These are phyloP conservation scores for Gossypium anomalum DNA, from an alignment of 345 rosid species.

Conservation along the genomic window DNA sequence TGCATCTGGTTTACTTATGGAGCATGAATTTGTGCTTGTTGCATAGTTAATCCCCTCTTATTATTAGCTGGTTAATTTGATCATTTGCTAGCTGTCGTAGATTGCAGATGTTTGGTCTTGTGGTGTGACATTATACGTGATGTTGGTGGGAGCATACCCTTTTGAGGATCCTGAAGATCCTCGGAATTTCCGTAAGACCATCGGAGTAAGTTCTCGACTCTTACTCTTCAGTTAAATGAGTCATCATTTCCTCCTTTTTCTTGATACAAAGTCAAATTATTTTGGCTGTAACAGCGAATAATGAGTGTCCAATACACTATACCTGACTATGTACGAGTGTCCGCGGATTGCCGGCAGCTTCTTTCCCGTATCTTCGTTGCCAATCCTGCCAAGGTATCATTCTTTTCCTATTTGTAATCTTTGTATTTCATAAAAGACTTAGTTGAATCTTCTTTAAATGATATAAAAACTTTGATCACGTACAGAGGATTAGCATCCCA, in stretches of 20 bases:
- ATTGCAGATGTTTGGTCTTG: slow-evolving; percentile 81
- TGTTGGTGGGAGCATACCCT: slow-evolving; percentile 75
- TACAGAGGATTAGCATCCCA: slow-evolving; percentile 57
- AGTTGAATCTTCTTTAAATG: background rate
- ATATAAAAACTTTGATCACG: background rate
- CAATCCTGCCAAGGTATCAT: slow-evolving; percentile 53
- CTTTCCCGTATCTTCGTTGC: slow-evolving; percentile 64
- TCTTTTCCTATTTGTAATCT: background rate
- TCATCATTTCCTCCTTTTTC: background rate
- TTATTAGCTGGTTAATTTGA: background rate
- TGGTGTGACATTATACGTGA: slow-evolving; percentile 71
- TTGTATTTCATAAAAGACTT: background rate
- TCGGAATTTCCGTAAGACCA: slow-evolving; percentile 63
- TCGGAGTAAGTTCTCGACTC: slow-evolving; percentile 38
- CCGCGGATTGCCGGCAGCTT: slow-evolving; percentile 54
- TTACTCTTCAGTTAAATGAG: background rate
- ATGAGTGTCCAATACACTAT: slow-evolving; percentile 56
- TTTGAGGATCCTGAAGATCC: slow-evolving; percentile 81
- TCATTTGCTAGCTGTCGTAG: slow-evolving; percentile 16
- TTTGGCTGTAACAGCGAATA: slow-evolving; percentile 43
- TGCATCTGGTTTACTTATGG: background rate
- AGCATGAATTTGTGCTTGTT: background rate
- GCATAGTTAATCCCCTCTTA: background rate
- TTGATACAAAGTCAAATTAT: background rate
- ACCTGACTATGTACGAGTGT: slow-evolving; percentile 64